Evolutionary conservation across 768 basidiomycete genomes (phyloP).

Genomic region (Grammothele lineata): DNA sequence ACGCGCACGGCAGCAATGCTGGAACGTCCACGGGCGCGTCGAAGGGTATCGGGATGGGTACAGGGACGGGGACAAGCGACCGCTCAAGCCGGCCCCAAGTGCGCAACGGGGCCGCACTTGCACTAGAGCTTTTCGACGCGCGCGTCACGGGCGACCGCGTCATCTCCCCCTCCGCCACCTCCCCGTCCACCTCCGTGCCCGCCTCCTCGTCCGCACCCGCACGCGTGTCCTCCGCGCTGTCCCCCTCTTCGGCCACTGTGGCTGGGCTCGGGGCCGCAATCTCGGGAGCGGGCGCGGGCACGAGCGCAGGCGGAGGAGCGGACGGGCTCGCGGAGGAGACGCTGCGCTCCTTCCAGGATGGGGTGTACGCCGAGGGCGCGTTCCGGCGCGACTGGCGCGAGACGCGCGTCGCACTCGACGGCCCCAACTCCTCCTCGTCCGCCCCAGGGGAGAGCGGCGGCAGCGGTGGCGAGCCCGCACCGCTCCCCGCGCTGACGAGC

Average conservation of each 20-base stretch:
- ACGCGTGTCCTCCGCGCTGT: too few species aligned
- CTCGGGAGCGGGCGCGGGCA: too few species aligned
- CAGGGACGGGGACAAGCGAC: too few species aligned
- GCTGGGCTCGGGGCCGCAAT: too few species aligned
- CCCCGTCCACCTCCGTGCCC: conserved; percentile 16
- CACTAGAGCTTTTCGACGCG: conserved; percentile 68
- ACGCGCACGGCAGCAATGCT: conserved; percentile 36
- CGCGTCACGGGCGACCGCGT: conserved; percentile 61
- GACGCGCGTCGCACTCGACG: conserved; percentile 47
- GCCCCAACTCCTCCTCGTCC: conserved; percentile 14
- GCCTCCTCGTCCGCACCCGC: conserved; percentile 16
- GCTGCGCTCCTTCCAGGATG: conserved; percentile 62
- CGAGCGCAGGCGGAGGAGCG: conserved; percentile 26
- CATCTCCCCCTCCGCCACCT: background rate
- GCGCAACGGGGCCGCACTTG: conserved; percentile 66
- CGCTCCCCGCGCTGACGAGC: conserved; percentile 24
- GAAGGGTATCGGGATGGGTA: too few species aligned
- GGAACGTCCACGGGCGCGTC: too few species aligned
- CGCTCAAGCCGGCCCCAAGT: conserved; percentile 37
- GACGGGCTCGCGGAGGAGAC: conserved; percentile 9
- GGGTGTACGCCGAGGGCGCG: conserved; percentile 53
- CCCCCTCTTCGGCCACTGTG: too few species aligned
- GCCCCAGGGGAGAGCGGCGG: conserved; percentile 7
- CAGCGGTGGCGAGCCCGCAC: conserved; percentile 20
- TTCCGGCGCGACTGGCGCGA: conserved; percentile 79